Conservation (phyloP, 75 land plant species). For the Chamaecyparis obtusa region DNA sequence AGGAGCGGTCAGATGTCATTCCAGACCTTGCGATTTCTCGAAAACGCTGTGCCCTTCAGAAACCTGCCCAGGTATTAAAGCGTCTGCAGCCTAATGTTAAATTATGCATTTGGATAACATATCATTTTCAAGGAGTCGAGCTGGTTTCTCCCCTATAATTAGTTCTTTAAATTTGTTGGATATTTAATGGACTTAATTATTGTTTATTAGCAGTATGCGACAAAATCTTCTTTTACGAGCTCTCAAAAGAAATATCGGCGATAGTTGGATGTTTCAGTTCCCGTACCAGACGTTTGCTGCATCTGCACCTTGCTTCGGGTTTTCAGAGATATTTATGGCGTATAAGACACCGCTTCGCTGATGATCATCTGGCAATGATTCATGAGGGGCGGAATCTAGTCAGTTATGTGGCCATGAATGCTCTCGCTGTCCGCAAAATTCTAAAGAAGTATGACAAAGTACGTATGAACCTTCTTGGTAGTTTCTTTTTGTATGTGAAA, state of each 20-base stretch:
- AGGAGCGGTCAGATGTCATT: constrained; percentile 3
- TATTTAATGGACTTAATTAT: not conserved
- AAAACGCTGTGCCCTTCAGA: not conserved
- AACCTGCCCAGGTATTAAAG: not conserved
- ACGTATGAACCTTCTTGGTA: not conserved
- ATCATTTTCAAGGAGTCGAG: not conserved
- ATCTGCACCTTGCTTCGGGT: constrained; percentile 51
- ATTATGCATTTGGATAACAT: not conserved
- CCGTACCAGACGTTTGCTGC: constrained; percentile 57
- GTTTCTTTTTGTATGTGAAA: no score
- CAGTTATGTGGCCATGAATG: constrained; percentile 76
- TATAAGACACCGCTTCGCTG: constrained; percentile 38
- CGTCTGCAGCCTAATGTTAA: not conserved
- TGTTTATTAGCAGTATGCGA: constrained; percentile 57
- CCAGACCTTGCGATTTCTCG: not conserved
- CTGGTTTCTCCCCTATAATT: not conserved
- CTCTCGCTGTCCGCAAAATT: constrained; percentile 78
- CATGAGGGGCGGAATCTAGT: constrained; percentile 64
- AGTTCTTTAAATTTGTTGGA: not conserved
- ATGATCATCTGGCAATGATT: constrained; percentile 42
- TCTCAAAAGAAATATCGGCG: constrained; percentile 66
- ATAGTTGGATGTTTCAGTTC: constrained; percentile 70
- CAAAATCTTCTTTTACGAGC: constrained; percentile 60
- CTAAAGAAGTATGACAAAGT: constrained; percentile 94
- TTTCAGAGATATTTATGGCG: constrained; percentile 48